Base-by-base conservation (phyloP, 805 yeast genomes). In the Cyberlindnera bimundalis region DNA sequence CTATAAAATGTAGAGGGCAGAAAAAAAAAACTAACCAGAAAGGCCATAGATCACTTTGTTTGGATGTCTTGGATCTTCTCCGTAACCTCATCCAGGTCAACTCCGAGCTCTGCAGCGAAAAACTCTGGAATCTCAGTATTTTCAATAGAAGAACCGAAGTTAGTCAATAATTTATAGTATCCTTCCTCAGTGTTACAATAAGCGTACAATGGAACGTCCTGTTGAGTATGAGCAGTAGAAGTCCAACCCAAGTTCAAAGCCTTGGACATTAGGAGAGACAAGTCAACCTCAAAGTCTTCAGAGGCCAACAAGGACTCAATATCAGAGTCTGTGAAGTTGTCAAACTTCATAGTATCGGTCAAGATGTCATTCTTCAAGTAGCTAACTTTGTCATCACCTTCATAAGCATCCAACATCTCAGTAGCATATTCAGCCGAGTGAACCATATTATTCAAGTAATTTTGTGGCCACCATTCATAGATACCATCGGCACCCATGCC, bases 181-280 rank as follows among this genome's bases (percentile, higher is more conserved):
- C 80, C 72, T 15, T 65, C 60, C 39, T 70, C 68, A 16, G 75
- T 77, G 54, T 82, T 81, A 28, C 88, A 74, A 59, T 80, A 75
- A 1, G 83, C 96, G 60, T 87, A 90, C 35, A 90, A 79, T 56
- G 90, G 89, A 32, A 90, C 96, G 62, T 90, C 98, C 17, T 87
- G 96, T 0, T 95, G 96, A 12, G 95, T 80, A 62, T 90, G 98
- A 23, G 96, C 97, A 52, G 85, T 90, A 0, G 96, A 85, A n/a
- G 95, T 74, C 96, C 96, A 90, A 17, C 96, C 96, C 29, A 88
- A 74, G 62, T 84, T 84, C 0, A 96, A 86, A 42, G 93, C 74
- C 13, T 64, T 53, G 2, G 95, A 83, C 16, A 87, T 71, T 74
- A 89, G 71, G 37, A 76, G 68, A 55, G 83, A 81, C 43, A 88